Percentiles rank a stretch among this genome's conserved stretches.
phyloP scores from a whole-genome alignment of 306 rosid genomes.

The Rosa chinensis region DNA sequence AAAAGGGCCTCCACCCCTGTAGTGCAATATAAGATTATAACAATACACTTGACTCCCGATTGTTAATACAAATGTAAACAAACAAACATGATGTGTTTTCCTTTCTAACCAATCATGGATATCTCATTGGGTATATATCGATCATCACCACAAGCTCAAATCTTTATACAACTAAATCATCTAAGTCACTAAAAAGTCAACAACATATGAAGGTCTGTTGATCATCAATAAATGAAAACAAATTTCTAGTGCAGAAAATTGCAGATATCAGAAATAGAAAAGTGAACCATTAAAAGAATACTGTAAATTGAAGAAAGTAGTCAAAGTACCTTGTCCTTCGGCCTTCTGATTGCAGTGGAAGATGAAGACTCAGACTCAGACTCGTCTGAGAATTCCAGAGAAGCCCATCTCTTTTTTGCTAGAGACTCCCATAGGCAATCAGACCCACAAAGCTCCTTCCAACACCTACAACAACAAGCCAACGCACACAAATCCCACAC shows the following conservation, averaged over 20 bases:
- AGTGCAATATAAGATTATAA: neutral
- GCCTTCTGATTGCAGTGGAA: conserved; percentile 29
- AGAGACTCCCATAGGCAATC: conserved; percentile 68
- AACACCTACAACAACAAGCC: conserved; percentile 67
- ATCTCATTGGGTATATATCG: neutral
- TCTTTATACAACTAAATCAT: neutral
- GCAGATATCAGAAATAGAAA: neutral
- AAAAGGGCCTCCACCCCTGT: conserved; percentile 72
- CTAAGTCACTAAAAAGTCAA: neutral
- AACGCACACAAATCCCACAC: conserved; percentile 73
- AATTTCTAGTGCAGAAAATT: neutral
- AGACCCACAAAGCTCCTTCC: conserved; percentile 53
- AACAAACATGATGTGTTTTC: neutral
- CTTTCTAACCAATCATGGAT: neutral
- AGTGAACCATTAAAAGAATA: neutral
- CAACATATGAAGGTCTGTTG: neutral
- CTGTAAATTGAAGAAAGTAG: neutral
- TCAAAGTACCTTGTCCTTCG: conserved; percentile 38
- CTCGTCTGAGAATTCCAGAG: conserved; percentile 19
- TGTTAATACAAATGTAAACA: neutral
- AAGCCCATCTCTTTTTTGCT: conserved; percentile 62
- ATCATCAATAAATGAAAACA: neutral
- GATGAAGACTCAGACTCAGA: conserved; percentile 36
- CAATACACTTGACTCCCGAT: neutral
- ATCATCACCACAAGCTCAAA: neutral